Base-by-base conservation (phyloP, 2,329 filamentous ascomycete species). In the Aureobasidium subglaciale region DNA sequence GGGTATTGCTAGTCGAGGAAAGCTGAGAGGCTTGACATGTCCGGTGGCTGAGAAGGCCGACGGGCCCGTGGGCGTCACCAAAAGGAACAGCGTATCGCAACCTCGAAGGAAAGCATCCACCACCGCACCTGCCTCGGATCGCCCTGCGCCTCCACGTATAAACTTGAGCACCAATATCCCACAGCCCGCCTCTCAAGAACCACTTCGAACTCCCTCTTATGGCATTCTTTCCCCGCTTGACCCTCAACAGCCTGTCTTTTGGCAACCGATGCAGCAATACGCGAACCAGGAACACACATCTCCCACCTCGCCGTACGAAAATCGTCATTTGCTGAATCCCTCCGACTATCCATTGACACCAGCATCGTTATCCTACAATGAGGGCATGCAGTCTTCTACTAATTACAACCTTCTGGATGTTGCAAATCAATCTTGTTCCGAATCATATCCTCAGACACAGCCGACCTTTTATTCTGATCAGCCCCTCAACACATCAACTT, bases 1-100 rank as follows among this genome's bases (percentile, higher is more conserved):
- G 45, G 92, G 92, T 50, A 92, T 97, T 58, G 92, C 92, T 56
- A 96, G 91, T 73, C 85, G 92, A 66, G 92, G 92, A 68, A 97
- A 97, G 77, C 83, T 97, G 60, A 84, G 92, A 59, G 92, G 92
- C 35, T 78, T 96, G 63, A 91, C 91, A 56, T 76, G 95, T 57
- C 83, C 83, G 9, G 73, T 86, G 50, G 76, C 77, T 35, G 78
- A 76, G 53, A 71, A 72, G 15, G 67, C 49, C 64, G 67, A 38
- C 67, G 18, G 62, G 64, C 40, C 61, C 64, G 27, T 53, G 13
- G 65, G 64, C 32, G 61, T 59, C 25, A 59, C 62, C 63, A 61
- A 62, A 60, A 64, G 42, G 56, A 59, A 38, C 59, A 50, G 49
- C 58, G 52, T 45, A 48, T 53, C 38, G 57, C 38, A 32, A 38